Percentiles rank a stretch among this genome's conserved stretches.
Conservation (phyloP, 2,329 filamentous ascomycete species). For the Berkeleyomyces rouxiae region DNA sequence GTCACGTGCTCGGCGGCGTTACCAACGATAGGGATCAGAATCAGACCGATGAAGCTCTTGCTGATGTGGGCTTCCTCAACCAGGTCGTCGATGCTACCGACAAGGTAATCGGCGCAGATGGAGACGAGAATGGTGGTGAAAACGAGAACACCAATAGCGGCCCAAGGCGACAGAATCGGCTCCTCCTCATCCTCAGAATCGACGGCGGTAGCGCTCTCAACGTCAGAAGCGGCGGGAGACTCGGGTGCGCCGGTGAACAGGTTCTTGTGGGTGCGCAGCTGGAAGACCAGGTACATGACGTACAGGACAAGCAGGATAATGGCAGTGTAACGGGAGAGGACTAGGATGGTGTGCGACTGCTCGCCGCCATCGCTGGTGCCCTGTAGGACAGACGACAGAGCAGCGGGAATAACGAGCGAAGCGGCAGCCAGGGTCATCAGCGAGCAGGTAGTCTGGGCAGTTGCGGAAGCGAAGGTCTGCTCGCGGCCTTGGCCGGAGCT, state of each 20-base stretch:
- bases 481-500: constrained; percentile 42
- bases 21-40: constrained; percentile 63
- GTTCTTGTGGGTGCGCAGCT: constrained; percentile 56
- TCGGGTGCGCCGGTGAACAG: constrained; percentile 45
- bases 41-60: constrained; percentile 67
- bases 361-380: constrained; percentile 25
- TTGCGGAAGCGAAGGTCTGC: constrained; percentile 58
- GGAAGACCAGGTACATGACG: constrained; percentile 61
- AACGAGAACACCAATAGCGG: constrained; percentile 50
- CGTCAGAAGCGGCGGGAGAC: constrained; percentile 12
- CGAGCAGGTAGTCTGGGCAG: constrained; percentile 60
- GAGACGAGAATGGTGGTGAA: constrained; percentile 53
- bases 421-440: constrained; percentile 62
- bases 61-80: constrained; percentile 55
- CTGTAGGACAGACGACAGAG: constrained; percentile 50
- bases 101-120: constrained; percentile 60
- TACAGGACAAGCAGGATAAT: constrained; percentile 62
- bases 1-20: constrained; percentile 73
- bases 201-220: constrained; percentile 27
- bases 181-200: constrained; percentile 20
- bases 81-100: constrained; percentile 57
- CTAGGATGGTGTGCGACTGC: constrained; percentile 41
- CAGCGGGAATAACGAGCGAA: constrained; percentile 63
- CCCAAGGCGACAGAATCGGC: constrained; percentile 41
- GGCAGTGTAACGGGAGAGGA: constrained; percentile 59